Base-by-base conservation (phyloP, 805 yeast genomes). In the Suhomyces xylopsoci region DNA sequence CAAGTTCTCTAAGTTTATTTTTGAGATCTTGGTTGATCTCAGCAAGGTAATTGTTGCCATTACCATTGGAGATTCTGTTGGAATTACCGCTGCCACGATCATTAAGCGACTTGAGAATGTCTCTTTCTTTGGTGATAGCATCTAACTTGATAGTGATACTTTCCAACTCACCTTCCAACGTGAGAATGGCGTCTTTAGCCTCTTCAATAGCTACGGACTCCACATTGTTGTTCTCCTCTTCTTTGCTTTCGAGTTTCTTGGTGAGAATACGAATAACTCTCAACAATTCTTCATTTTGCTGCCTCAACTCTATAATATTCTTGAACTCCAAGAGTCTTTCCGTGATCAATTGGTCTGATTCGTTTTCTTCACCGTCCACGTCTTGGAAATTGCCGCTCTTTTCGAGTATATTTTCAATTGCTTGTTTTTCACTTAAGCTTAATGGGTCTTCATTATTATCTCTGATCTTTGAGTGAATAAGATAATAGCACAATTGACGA, bases 401-500 rank as follows among this genome's bases (percentile, higher is more conserved):
- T 15, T 69, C 68, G 34, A 83, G 73, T 40, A 90, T 73, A 48
- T 77, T 79, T 20, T 81, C 82, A 24, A 91, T 77, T 24, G 85
- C 84, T n/a, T 74, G 74, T 57, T 80, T 78, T 61, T 93, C 97
- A 12, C 81, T 81, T 0, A 76, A 67, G 5, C 87, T 79, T 36
- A 93, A 70, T 7, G 93, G 88, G 40, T 73, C 74, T 36, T 81
- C 81, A n/a, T 81, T 73, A 48, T 77, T 78, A 10, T 78, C 81
- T 45, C 83, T 77, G 1, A 87, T 71, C 26, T 83, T 76, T 1
- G 88, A 75, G 62, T 88, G 90, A 14, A 87, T 79, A 38, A 93
- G 74, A 36, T 91, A 76, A 47, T 78, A 79, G 58, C 88, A 90
- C n/a, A 94, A 80, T 65, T 93, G 98, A 43, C 84, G 82, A 6